Evolutionary conservation across 768 basidiomycete species (phyloP).

Genomic region (Leucocoprinus birnbaumii): DNA sequence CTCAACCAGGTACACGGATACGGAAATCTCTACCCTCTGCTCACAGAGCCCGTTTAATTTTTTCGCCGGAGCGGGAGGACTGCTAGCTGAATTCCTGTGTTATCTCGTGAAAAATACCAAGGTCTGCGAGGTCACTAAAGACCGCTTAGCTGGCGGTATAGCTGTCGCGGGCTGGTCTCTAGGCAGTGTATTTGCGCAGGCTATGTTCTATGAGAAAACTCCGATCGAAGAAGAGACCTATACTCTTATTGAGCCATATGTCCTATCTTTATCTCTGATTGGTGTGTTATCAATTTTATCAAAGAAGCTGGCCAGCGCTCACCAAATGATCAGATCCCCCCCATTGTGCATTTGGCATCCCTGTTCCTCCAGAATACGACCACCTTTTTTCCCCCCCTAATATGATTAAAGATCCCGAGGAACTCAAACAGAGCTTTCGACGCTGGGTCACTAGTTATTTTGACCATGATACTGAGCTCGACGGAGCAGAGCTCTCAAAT

Average conservation of each 20-base stretch:
- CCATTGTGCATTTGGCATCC: not conserved
- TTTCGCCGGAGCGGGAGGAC: not conserved
- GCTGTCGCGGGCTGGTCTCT: conserved; percentile 5
- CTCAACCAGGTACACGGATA: not conserved
- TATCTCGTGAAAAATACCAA: not conserved
- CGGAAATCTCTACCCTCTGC: not conserved
- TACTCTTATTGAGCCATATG: not conserved
- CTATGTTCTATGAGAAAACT: not conserved
- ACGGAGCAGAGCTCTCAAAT: not conserved
- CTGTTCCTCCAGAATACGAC: not conserved
- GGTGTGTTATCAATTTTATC: not conserved
- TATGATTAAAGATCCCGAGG: no score
- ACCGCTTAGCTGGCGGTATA: not conserved
- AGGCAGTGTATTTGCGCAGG: not conserved
- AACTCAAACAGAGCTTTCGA: not conserved
- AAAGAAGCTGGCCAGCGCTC: not conserved
- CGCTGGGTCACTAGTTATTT: not conserved
- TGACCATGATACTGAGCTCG: not conserved
- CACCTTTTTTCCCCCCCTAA: not conserved
- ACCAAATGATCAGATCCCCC: not conserved
- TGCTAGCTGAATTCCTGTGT: not conserved
- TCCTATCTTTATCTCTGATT: not conserved
- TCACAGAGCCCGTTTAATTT: not conserved
- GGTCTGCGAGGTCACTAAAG: not conserved
- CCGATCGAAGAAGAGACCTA: not conserved